Conservation (phyloP, 345 rosid genomes). For the Cardamine chenopodiifolia region DNA sequence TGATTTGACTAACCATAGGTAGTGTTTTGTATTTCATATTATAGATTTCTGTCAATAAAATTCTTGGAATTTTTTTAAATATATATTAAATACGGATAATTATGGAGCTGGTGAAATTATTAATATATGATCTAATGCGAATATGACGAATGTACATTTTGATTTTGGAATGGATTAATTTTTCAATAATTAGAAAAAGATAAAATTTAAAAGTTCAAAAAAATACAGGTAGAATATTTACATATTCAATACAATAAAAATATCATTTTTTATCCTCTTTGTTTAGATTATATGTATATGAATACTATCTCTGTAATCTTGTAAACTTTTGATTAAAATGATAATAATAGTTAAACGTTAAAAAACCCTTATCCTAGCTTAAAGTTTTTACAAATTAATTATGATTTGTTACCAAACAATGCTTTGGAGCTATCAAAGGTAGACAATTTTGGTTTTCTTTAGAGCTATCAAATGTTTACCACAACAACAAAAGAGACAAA, state of each 20-base stretch:
- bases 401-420: no score
- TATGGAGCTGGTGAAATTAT: background rate
- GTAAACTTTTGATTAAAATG: no score
- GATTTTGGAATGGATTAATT: background rate
- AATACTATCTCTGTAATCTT: no score
- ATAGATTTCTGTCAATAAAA: background rate
- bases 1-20: constrained; percentile 13
- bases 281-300: no score
- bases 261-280: no score
- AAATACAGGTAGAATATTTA: background rate
- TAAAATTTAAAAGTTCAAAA: no score
- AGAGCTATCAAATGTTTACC: background rate
- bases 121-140: background rate
- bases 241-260: no score
- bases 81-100: background rate
- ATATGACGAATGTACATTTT: background rate
- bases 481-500: constrained; percentile 2
- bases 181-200: background rate
- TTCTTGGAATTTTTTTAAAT: background rate
- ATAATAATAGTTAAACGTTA: no score
- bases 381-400: no score
- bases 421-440: no score
- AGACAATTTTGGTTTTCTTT: no score
- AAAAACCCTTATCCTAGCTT: background rate
- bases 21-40: background rate